These are phyloP conservation scores for Globisporangium alternatum DNA, from an alignment of 352 stramenopile species.

Conservation along the genomic window DNA sequence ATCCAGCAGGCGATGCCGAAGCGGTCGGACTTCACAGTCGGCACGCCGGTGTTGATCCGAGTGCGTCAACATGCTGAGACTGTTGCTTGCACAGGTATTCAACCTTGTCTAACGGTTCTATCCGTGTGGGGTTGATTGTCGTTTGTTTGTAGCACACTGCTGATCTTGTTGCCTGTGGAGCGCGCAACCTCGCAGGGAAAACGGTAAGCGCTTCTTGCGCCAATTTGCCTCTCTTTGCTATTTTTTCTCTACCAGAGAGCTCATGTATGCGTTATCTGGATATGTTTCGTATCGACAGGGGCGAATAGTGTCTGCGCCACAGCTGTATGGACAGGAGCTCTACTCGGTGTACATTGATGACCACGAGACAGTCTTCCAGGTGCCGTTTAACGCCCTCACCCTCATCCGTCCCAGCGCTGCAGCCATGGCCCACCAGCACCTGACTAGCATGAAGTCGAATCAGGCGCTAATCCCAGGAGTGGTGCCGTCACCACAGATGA, in stretches of 20 bases:
- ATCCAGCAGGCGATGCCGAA: constrained; percentile 25
- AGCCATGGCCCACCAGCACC: constrained; percentile 33
- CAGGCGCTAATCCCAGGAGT: constrained; percentile 26
- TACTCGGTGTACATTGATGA: constrained; percentile 85
- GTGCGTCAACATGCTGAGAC: constrained; percentile 26
- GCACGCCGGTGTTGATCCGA: constrained; percentile 63
- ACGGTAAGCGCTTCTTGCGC: constrained; percentile 24
- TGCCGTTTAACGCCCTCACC: constrained; percentile 74
- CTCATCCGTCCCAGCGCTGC: constrained; percentile 39
- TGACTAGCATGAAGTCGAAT: constrained; percentile 32
- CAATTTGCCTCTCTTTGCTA: background rate
- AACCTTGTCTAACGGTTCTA: background rate
- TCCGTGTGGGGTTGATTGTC: background rate
- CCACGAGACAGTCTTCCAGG: constrained; percentile 77
- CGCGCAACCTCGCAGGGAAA: constrained; percentile 71
- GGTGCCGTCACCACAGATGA: constrained; percentile 20
- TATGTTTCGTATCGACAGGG: constrained; percentile 20
- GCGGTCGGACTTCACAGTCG: constrained; percentile 63
- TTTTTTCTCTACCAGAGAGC: background rate
- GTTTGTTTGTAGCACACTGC: constrained; percentile 45
- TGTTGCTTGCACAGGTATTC: background rate
- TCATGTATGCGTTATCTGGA: background rate
- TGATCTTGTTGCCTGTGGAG: constrained; percentile 69
- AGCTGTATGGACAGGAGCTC: constrained; percentile 77
- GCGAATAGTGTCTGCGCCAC: constrained; percentile 66